Conservation (phyloP, 805 yeast species). For the Starmerella ratchasimensis region DNA sequence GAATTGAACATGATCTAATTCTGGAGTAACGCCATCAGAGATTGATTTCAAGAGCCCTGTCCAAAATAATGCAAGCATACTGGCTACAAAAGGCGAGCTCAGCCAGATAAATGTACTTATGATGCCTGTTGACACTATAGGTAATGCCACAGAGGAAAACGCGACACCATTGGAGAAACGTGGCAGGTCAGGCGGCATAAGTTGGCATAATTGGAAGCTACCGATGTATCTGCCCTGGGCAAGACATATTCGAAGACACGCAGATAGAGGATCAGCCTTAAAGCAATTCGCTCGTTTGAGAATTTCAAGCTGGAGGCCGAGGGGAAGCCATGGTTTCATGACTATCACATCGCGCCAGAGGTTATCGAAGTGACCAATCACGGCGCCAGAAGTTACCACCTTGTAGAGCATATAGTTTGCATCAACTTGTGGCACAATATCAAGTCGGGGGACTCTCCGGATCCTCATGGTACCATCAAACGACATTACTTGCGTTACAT, state of each 20-base stretch:
- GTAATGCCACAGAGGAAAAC: too few species aligned
- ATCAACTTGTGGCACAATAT: neutral
- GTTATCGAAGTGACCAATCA: neutral
- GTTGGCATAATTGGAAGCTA: too few species aligned
- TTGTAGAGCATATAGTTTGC: neutral
- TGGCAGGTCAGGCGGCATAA: too few species aligned
- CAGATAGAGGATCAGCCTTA: neutral
- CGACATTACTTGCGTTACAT: neutral
- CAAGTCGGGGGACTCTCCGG: neutral
- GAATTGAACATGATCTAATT: neutral
- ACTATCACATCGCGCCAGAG: slow-evolving; percentile 7
- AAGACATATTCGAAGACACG: slow-evolving; percentile 1
- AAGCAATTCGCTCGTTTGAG: neutral
- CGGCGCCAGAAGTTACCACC: slow-evolving; percentile 3
- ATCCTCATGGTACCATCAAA: neutral
- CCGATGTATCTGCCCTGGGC: too few species aligned
- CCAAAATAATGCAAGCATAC: slow-evolving; percentile 8
- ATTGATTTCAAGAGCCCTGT: slow-evolving; percentile 4
- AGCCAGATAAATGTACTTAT: slow-evolving; percentile 4
- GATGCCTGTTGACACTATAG: neutral
- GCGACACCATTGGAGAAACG: too few species aligned
- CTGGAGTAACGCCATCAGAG: neutral
- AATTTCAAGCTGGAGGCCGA: neutral
- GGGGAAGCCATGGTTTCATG: slow-evolving; percentile 3
- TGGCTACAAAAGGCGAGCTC: slow-evolving; percentile 4